phyloP scores from a whole-genome alignment of 352 stramenopile species.

The Phytopythium cucurbitacearum region DNA sequence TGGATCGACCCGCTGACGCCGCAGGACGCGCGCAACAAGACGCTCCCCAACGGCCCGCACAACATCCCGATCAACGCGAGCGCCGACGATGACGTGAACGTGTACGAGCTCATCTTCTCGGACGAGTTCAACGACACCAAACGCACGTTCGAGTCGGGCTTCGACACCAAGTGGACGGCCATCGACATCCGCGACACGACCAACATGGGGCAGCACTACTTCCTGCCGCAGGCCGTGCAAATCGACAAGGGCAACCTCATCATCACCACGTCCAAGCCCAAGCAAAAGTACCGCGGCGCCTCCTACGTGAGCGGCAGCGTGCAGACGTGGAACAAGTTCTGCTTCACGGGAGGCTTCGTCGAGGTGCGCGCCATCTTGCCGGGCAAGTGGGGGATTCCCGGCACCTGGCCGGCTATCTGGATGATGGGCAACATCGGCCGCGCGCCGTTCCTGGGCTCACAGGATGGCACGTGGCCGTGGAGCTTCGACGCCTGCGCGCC shows the following conservation, averaged over 20 bases:
- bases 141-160: slow-evolving; percentile 91
- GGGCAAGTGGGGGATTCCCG: slow-evolving; percentile 91
- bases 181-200: slow-evolving; percentile 94
- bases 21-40: slow-evolving; percentile 30
- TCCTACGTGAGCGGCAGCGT: slow-evolving; percentile 91
- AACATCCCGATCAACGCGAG: slow-evolving; percentile 19
- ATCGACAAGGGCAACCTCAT: slow-evolving; percentile 92
- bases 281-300: slow-evolving; percentile 65
- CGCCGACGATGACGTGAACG: slow-evolving; percentile 31
- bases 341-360: slow-evolving; percentile 96
- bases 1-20: slow-evolving; percentile 86
- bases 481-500: slow-evolving; percentile 91
- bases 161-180: slow-evolving; percentile 95
- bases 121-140: slow-evolving; percentile 96
- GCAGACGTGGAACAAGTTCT: slow-evolving; percentile 99
- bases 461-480: slow-evolving; percentile 96
- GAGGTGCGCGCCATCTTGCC: slow-evolving; percentile 93
- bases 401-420: slow-evolving; percentile 97
- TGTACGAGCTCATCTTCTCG: slow-evolving; percentile 91
- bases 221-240: slow-evolving; percentile 90
- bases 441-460: slow-evolving; percentile 91
- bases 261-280: slow-evolving; percentile 87
- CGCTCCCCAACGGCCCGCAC: slow-evolving; percentile 35
- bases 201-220: slow-evolving; percentile 96
- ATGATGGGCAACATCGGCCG: slow-evolving; percentile 97